These are phyloP conservation scores for Malassezia cuniculi DNA, from an alignment of 1,284 basidiomycete genomes.

Conservation along the genomic window DNA sequence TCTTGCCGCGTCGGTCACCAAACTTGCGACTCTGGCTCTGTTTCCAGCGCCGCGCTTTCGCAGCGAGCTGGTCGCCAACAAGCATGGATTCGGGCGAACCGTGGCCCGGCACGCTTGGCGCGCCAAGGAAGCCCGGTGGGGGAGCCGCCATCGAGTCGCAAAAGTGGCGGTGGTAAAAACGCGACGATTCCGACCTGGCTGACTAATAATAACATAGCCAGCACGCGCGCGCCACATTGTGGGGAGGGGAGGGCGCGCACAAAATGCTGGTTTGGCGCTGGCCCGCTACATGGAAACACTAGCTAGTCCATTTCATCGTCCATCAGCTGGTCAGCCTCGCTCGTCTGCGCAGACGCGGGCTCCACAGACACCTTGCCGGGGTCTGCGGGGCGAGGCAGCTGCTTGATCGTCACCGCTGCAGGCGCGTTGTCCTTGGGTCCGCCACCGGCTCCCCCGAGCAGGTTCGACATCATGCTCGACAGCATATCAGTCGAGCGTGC, in stretches of 20 bases:
- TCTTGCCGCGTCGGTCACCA: conserved; percentile 67
- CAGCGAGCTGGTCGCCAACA: conserved; percentile 62
- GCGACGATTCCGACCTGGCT: no score
- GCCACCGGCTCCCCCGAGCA: conserved; percentile 4
- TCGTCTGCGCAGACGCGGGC: background rate
- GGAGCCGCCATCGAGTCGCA: no score
- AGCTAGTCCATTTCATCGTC: conserved; percentile 14
- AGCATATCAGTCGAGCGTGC: conserved; percentile 7
- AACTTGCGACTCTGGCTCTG: conserved; percentile 83
- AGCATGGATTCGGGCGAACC: no score
- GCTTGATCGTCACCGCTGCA: conserved; percentile 1
- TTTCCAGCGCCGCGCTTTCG: conserved; percentile 84
- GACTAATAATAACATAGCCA: no score
- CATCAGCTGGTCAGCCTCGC: conserved; percentile 11
- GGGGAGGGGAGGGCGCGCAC: no score
- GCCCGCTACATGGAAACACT: no score
- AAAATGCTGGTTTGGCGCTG: no score
- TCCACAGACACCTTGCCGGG: background rate
- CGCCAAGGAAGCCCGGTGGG: no score
- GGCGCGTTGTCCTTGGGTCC: background rate
- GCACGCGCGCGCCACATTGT: no score
- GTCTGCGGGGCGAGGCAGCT: conserved; percentile 6
- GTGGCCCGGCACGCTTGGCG: no score
- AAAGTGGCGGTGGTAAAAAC: no score
- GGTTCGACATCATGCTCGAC: conserved; percentile 10